Conservation (phyloP, 257 asterid species). For the Nicotiana otophora region DNA sequence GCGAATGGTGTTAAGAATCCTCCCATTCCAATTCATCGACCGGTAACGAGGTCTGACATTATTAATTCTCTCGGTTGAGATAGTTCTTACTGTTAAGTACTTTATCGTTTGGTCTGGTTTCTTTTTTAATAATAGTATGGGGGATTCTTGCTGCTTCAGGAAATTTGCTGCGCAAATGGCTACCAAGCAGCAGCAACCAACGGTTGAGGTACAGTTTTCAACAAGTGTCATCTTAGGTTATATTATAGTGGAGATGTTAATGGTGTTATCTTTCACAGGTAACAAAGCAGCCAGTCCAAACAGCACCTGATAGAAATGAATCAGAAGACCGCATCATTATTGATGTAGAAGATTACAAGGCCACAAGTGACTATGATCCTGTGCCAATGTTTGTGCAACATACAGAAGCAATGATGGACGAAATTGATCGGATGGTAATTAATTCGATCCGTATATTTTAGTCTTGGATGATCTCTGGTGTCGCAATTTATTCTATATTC, state of each 20-base stretch:
- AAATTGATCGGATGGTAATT: slow-evolving; percentile 65
- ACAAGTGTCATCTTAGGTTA: slow-evolving; percentile 5
- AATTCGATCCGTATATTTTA: neutral
- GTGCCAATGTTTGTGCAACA: slow-evolving; percentile 70
- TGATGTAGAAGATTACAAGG: slow-evolving; percentile 34
- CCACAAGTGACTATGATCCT: slow-evolving; percentile 22
- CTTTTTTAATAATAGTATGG: neutral
- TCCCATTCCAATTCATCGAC: slow-evolving; percentile 43
- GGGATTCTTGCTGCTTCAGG: slow-evolving; percentile 25
- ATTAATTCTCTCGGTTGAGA: neutral
- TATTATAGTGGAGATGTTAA: neutral
- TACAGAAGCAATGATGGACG: slow-evolving; percentile 72
- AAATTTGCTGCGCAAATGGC: slow-evolving; percentile 52
- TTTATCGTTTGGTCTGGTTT: slow-evolving; percentile 5
- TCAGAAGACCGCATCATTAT: slow-evolving; percentile 27
- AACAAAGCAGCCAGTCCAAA: slow-evolving; percentile 26
- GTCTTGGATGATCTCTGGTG: neutral
- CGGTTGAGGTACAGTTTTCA: slow-evolving; percentile 27
- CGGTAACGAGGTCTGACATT: slow-evolving; percentile 55
- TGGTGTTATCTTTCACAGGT: slow-evolving; percentile 14
- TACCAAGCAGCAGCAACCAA: slow-evolving; percentile 32
- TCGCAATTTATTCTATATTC: neutral
- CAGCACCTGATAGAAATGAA: slow-evolving; percentile 16
- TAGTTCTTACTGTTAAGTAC: neutral
- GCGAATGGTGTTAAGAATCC: slow-evolving; percentile 19